phyloP scores from a whole-genome alignment of 768 basidiomycete genomes.

The Amanita phalloides region DNA sequence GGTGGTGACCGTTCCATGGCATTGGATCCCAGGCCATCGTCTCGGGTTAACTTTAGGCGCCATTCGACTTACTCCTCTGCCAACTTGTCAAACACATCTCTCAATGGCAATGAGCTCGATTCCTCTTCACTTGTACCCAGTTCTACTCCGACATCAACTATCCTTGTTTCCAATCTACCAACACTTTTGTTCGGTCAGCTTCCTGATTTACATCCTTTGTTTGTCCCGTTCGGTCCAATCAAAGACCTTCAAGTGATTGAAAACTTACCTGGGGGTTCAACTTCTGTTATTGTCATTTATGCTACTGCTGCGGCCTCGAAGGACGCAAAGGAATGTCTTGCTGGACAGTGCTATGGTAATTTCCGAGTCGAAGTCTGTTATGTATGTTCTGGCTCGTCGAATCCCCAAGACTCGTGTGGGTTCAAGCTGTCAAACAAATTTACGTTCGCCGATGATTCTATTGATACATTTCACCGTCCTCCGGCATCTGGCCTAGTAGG shows the following conservation, averaged over 20 bases:
- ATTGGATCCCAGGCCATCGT: constrained; percentile 33
- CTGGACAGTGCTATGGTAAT: constrained; percentile 52
- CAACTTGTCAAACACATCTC: constrained; percentile 23
- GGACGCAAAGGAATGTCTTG: constrained; percentile 54
- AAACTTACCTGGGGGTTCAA: constrained; percentile 26
- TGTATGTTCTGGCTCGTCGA: background rate
- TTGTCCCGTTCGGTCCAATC: constrained; percentile 62
- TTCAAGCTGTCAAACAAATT: background rate
- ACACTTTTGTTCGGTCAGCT: constrained; percentile 54
- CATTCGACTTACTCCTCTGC: constrained; percentile 16
- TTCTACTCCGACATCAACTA: constrained; percentile 32
- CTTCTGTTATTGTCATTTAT: constrained; percentile 59
- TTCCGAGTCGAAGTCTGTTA: constrained; percentile 20
- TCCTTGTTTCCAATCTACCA: constrained; percentile 60
- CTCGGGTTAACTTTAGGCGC: constrained; percentile 6
- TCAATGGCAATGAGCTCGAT: constrained; percentile 19
- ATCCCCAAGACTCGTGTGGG: background rate
- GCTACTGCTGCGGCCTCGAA: constrained; percentile 38
- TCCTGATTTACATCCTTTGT: constrained; percentile 61
- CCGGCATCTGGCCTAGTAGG: background rate
- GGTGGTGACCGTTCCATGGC: constrained; percentile 68
- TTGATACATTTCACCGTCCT: background rate
- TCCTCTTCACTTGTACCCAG: constrained; percentile 21
- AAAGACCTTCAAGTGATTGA: constrained; percentile 47
- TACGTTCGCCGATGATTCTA: background rate